These are phyloP conservation scores for Thecaphora frezii DNA, from an alignment of 1,284 basidiomycete species.

Conservation along the genomic window DNA sequence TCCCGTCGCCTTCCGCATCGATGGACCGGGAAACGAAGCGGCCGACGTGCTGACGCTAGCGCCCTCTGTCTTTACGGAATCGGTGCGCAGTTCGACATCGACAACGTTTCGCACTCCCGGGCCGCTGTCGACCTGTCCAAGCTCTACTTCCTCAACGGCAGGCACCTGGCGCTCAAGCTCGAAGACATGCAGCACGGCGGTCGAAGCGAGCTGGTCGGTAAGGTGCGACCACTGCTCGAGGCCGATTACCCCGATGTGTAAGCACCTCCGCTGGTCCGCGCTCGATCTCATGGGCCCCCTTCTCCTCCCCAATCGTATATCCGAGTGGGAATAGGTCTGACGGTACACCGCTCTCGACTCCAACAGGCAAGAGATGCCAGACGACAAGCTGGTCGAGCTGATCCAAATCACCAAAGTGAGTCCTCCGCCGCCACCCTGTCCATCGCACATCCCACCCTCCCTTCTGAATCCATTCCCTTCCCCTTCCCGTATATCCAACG, in stretches of 20 bases:
- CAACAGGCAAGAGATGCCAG: background rate
- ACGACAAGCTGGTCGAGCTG: background rate
- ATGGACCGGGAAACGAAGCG: no score
- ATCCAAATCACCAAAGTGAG: background rate
- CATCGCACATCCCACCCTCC: no score
- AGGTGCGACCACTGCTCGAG: slow-evolving; percentile 1
- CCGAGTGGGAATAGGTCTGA: no score
- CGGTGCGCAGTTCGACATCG: slow-evolving; percentile 35
- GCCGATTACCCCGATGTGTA: background rate
- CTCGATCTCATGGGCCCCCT: no score
- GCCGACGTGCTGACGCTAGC: slow-evolving; percentile 6
- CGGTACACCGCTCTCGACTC: background rate
- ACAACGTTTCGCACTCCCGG: slow-evolving; percentile 45
- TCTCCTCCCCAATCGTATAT: no score
- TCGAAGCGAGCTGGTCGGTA: slow-evolving; percentile 8
- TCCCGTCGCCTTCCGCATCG: background rate
- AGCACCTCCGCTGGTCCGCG: no score
- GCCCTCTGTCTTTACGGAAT: no score
- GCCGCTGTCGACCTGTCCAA: slow-evolving; percentile 47
- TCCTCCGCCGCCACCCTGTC: no score
- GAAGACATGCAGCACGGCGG: slow-evolving; percentile 10
- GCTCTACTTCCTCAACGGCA: slow-evolving; percentile 48
- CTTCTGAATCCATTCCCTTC: background rate
- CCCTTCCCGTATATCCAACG: background rate
- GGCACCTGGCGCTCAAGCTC: slow-evolving; percentile 42